phyloP scores from a whole-genome alignment of 163 green algal species.

The Scenedesmus sp. region DNA sequence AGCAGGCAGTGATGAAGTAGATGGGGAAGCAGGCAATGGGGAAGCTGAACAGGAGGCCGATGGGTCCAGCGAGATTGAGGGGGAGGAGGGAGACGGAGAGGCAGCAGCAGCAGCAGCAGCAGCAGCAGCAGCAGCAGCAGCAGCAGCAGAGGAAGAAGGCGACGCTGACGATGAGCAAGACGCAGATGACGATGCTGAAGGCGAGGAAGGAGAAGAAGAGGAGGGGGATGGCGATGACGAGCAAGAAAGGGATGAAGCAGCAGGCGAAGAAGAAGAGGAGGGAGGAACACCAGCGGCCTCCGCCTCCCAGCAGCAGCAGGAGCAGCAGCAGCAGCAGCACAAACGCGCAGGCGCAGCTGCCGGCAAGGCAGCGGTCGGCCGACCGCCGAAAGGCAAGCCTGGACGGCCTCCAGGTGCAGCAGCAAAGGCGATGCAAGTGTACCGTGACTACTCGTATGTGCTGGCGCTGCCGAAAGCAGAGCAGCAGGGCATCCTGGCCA shows the following conservation, averaged over 20 bases:
- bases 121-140: not conserved
- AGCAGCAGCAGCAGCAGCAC: not conserved
- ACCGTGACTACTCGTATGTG: not conserved
- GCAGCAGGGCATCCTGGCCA: conserved; percentile 6
- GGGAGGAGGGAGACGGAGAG: not conserved
- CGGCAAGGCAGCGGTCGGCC: not conserved
- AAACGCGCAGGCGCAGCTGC: not conserved
- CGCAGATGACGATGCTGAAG: conserved; percentile 15
- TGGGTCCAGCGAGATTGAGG: not conserved
- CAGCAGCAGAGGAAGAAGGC: not conserved
- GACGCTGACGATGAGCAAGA: conserved; percentile 13
- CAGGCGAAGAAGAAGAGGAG: not conserved
- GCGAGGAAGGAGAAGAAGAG: conserved; percentile 8
- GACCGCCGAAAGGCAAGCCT: not conserved
- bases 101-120: not conserved
- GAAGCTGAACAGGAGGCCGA: not conserved
- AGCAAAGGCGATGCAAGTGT: not conserved
- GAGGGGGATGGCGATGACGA: not conserved
- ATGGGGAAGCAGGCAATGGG: not conserved
- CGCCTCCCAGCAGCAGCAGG: not conserved
- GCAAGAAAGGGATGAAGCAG: not conserved
- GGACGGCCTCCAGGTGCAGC: no score
- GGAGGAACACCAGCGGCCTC: not conserved
- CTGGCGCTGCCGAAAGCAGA: conserved; percentile 13
- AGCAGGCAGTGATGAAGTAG: not conserved